Base-by-base conservation (phyloP, 140 eudicot genomes). In the Bidens hawaiensis region DNA sequence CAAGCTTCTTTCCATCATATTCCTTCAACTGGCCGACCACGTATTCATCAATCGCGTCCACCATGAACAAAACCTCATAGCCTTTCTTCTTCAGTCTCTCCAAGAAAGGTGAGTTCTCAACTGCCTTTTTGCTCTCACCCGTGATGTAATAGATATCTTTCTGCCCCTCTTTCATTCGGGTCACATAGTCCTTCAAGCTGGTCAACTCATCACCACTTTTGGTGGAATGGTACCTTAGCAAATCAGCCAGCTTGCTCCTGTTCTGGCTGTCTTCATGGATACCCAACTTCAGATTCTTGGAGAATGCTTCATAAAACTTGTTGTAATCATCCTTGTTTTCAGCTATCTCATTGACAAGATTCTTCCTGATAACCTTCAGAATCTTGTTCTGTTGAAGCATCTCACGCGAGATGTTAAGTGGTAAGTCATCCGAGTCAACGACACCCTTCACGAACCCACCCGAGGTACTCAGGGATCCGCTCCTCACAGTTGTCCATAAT, bases 401-500 rank as follows among this genome's bases (percentile, higher is more conserved):
- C n/a, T n/a, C n/a, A n/a, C n/a, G n/a, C n/a, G n/a, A n/a, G n/a
- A n/a, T 84, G 80, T 84, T 84, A 17, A 84, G 85, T 1, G 93
- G 93, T 65, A 84, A 55, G 45, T 84, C 94, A 62, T 84, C 94
- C 34, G 94, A 81, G 34, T 84, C 94, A 0, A 84, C 93, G 40
- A 84, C 84, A 13, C 93, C 93, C 59, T 84, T 84, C 40, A 84
- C 87, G 26, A 84, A 84, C 0, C 93, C 75, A n/a, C n/a, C n/a
- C n/a, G 1, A 84, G 85, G 57, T 75, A 84, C 82, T 81, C 93
- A 0, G 93, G 91, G 21, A 84, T 84, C 9, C 80, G 76, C 53
- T 83, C 90, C 67, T 83, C 90, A 11, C 90, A 83, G 73, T 84
- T 84, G n/a, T n/a, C n/a, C n/a, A n/a, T n/a, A n/a, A n/a, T n/a